Evolutionary conservation across 306 rosid species (phyloP).

Genomic region (Ziziphus jujuba): DNA sequence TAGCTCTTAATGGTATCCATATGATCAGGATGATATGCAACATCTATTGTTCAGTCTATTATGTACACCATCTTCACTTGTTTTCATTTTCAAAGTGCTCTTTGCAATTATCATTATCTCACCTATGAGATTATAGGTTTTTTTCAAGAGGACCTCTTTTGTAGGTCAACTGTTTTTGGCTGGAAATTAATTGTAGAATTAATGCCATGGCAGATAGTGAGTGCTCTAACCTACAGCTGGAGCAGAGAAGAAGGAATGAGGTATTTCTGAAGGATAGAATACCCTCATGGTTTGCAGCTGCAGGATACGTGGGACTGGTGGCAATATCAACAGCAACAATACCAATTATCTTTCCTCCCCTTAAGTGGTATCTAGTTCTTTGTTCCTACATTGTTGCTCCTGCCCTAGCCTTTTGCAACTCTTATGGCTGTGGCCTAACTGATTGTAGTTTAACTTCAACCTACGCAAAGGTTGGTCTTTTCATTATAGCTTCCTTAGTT

Average conservation of each 20-base stretch:
- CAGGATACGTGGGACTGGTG: conserved; percentile 77
- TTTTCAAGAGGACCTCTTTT: too few species aligned
- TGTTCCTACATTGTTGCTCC: conserved; percentile 84
- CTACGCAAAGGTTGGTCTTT: conserved; percentile 89
- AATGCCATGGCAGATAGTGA: conserved; percentile 43
- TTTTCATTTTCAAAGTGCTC: too few species aligned
- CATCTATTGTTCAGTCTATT: neutral
- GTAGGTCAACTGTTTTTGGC: neutral
- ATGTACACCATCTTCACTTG: too few species aligned
- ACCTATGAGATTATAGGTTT: too few species aligned
- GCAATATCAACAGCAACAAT: conserved; percentile 68
- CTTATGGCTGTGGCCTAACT: conserved; percentile 84
- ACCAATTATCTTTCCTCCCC: conserved; percentile 83
- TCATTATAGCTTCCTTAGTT: conserved; percentile 69
- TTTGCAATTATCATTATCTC: too few species aligned
- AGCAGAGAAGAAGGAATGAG: conserved; percentile 57
- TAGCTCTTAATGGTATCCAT: neutral
- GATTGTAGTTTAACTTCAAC: conserved; percentile 77
- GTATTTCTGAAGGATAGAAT: conserved; percentile 75
- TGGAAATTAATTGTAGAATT: conserved; percentile 18
- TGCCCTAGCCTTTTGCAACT: conserved; percentile 89
- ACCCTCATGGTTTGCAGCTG: conserved; percentile 81
- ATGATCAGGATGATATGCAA: neutral
- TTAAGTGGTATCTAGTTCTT: conserved; percentile 89
- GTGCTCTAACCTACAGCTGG: conserved; percentile 42